Conservation (phyloP, 139 green algal genomes). For the Micractinium conductrix region DNA sequence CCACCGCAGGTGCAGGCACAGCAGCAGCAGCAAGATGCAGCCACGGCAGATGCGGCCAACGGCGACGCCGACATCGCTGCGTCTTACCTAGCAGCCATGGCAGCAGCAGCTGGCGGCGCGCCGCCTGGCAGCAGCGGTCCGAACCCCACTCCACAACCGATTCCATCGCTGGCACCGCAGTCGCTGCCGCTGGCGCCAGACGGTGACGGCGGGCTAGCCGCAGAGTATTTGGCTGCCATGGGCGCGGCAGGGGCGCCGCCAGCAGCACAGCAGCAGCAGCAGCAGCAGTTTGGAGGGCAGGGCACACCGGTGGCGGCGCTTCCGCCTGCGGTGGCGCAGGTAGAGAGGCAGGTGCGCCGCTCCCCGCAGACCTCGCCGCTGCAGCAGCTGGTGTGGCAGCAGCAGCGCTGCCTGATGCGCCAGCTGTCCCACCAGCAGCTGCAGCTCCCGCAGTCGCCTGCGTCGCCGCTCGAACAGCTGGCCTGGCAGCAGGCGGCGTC, state of each 20-base stretch:
- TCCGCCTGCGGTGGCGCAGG: neutral
- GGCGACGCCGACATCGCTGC: neutral
- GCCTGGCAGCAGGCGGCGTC: slow-evolving; percentile 7
- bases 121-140: neutral
- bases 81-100: slow-evolving; percentile 1
- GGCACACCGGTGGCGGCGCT: neutral
- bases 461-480: slow-evolving; percentile 6
- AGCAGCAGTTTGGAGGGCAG: neutral
- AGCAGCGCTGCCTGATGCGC: neutral
- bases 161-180: too few species aligned
- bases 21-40: slow-evolving; percentile 2
- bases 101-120: neutral
- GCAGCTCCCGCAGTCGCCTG: neutral
- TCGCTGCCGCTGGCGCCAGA: neutral
- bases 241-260: neutral
- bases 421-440: neutral
- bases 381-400: neutral
- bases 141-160: neutral
- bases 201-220: neutral
- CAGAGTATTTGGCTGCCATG: neutral
- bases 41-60: neutral
- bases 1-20: neutral
- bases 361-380: neutral
- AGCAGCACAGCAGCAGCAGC: neutral
- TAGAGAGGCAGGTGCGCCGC: neutral